Evolutionary conservation across 148 eudicot genomes (phyloP).

Genomic region (Rhododendron griersonianum): DNA sequence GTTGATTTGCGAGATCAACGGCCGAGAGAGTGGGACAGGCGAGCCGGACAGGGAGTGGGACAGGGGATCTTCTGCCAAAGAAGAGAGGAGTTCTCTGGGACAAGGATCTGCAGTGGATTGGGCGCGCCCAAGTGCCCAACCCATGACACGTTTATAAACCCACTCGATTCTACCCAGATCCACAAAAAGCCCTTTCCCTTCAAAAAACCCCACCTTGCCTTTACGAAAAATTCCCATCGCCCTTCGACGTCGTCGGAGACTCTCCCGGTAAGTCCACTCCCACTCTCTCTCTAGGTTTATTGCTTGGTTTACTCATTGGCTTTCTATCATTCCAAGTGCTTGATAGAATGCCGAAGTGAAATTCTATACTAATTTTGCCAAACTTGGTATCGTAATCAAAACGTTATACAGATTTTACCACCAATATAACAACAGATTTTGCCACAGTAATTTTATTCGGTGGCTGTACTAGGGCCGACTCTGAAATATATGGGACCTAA

Average conservation of each 20-base stretch:
- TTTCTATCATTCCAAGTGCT: background rate
- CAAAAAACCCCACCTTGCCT: background rate
- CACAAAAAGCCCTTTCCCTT: background rate
- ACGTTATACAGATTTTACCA: background rate
- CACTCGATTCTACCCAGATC: too few species aligned
- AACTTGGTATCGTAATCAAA: background rate
- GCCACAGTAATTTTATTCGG: too few species aligned
- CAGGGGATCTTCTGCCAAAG: too few species aligned
- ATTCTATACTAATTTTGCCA: background rate
- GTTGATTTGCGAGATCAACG: too few species aligned
- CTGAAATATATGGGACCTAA: too few species aligned
- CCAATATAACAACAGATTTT: too few species aligned
- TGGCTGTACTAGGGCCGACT: background rate
- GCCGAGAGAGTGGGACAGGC: too few species aligned
- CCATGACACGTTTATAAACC: too few species aligned
- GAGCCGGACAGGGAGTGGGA: too few species aligned
- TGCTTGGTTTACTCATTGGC: background rate
- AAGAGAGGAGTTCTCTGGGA: too few species aligned
- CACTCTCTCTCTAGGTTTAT: background rate
- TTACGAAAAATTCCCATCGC: background rate
- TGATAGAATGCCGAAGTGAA: background rate
- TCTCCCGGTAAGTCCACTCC: background rate
- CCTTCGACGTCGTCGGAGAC: background rate
- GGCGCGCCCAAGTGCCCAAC: too few species aligned
- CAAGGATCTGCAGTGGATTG: too few species aligned